Evolutionary conservation across 106 monocot genomes (phyloP).

Genomic region (Platanthera guangdongensis): DNA sequence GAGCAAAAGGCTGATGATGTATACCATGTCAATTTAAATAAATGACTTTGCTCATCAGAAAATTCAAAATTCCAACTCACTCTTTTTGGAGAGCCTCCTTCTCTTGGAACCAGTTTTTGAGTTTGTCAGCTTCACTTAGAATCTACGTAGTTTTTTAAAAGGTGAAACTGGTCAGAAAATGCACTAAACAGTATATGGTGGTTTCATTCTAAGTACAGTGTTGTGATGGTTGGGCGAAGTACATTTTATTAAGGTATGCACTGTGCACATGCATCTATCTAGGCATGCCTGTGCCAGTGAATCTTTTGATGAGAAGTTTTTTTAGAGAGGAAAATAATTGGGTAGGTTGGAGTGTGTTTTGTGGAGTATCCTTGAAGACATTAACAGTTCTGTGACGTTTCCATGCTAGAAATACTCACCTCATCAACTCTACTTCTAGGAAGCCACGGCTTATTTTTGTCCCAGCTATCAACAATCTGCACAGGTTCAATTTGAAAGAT

Average conservation of each 20-base stretch:
- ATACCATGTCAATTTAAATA: background rate
- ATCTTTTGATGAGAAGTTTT: background rate
- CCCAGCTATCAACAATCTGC: slow-evolving; percentile 82
- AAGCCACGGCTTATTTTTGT: slow-evolving; percentile 78
- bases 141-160: slow-evolving; percentile 27
- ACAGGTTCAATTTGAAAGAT: slow-evolving; percentile 6
- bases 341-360: background rate
- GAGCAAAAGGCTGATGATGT: background rate
- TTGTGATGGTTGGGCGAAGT: background rate
- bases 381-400: background rate
- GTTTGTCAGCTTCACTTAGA: slow-evolving; percentile 52
- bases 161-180: background rate
- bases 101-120: slow-evolving; percentile 74
- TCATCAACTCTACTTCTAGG: slow-evolving; percentile 75
- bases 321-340: background rate
- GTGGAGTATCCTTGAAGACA: background rate
- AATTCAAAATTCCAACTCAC: slow-evolving; percentile 27
- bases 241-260: too few species aligned
- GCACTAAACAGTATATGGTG: background rate
- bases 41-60: background rate
- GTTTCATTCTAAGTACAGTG: background rate
- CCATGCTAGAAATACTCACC: slow-evolving; percentile 29
- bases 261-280: background rate
- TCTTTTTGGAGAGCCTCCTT: slow-evolving; percentile 66
- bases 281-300: background rate